Evolutionary conservation across 331 rosid genomes (phyloP), one percentile per base, ranked within the genome.

Genomic region (Dryas integrifolia): DNA sequence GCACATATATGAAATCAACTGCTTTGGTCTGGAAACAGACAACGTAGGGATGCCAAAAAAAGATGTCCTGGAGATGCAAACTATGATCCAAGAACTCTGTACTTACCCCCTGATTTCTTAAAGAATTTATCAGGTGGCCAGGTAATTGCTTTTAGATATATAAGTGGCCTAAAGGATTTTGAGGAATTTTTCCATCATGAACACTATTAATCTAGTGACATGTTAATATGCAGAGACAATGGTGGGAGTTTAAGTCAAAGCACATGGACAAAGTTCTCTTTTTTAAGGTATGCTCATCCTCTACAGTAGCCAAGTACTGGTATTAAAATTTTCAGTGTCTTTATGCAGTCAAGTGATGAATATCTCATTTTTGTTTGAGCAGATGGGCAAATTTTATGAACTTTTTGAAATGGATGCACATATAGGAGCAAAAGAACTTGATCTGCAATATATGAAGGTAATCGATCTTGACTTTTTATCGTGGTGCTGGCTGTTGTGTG

Each of bases 241-340:
- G 99, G 99, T 92, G 98, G 99, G 99, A 92, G 67, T 95, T 95
- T 85, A 95, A 95, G 92, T 87, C 99, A 51, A 87, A 88, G 78
- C 96, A 92, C 73, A 88, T 95, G 98, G 98, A 92, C 81, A 95
- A 95, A 85, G 96, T 95, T 71, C 75, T 89, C 60, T 95, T 95
- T 82, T 95, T 92, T 86, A 95, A 95, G 99, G 99, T 83, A 76
- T 39, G 71, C 41, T 49, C 39, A 26, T 57, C 45, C 55, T 61
- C 39, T 56, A 50, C 30, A 15, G 9, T 51, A 47, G 24, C 30
- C 68, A 72, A 69, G 56, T 75, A 53, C 39, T 47, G 75, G 44
- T 15, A 30, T 41, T 41, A 55, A 26, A 60, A 26, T 75, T 70
- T 39, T 69, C 61, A 51, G 72, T 67, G 65, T 35, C 48, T 51